A percentile compares a stretch with the other conserved stretches of the same genome.
phyloP scores from a whole-genome alignment of 2,329 filamentous ascomycete species.

The Hypoxylon sp. region DNA sequence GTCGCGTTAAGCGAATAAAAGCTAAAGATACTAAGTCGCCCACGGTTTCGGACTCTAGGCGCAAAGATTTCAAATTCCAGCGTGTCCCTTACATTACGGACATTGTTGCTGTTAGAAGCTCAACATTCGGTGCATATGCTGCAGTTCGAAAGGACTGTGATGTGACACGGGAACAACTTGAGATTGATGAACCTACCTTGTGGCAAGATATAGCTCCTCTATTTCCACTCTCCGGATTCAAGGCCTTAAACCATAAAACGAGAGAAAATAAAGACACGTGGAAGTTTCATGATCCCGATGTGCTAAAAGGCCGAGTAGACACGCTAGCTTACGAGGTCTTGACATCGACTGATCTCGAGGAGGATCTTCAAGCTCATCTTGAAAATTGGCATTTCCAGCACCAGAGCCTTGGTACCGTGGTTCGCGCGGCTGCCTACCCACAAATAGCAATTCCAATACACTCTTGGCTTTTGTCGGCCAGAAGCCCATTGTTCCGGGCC shows the following conservation, averaged over 20 bases:
- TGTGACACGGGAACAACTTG: conserved; percentile 80
- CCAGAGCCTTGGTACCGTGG: conserved; percentile 60
- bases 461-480: conserved; percentile 81
- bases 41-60: conserved; percentile 67
- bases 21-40: conserved; percentile 74
- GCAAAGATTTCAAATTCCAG: conserved; percentile 95
- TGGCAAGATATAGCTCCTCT: conserved; percentile 82
- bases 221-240: conserved; percentile 75
- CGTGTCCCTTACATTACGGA: conserved; percentile 90
- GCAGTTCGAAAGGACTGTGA: conserved; percentile 88
- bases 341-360: conserved; percentile 75
- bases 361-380: conserved; percentile 70
- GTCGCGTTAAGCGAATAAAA: conserved; percentile 84
- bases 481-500: conserved; percentile 78
- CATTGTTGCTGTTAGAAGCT: conserved; percentile 86
- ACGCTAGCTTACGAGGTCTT: conserved; percentile 68
- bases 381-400: conserved; percentile 57
- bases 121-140: conserved; percentile 89
- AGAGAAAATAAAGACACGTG: conserved; percentile 58
- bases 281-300: conserved; percentile 59
- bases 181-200: conserved; percentile 75
- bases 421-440: conserved; percentile 73
- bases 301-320: conserved; percentile 68
- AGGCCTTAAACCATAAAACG: conserved; percentile 58
- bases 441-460: conserved; percentile 84